phyloP scores from a whole-genome alignment of 1,284 basidiomycete species.

The Sporisorium reilianum region DNA sequence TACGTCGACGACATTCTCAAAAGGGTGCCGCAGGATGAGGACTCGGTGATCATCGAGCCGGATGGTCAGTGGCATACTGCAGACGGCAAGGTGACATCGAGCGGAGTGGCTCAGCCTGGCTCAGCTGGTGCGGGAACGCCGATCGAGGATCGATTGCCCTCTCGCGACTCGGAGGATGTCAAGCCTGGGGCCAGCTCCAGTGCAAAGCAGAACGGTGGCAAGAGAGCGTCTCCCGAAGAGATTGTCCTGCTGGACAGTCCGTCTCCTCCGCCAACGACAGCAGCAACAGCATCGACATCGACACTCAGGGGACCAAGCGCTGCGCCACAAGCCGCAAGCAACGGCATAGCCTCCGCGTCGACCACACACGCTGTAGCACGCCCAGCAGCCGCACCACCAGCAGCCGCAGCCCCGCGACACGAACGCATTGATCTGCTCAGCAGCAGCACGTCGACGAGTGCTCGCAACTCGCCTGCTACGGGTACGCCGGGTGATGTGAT shows the following conservation, averaged over 20 bases:
- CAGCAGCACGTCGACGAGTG: conserved; percentile 34
- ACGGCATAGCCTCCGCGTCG: neutral
- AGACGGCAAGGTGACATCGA: conserved; percentile 78
- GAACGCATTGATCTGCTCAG: conserved; percentile 33
- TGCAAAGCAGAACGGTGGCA: conserved; percentile 13
- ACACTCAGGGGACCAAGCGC: neutral
- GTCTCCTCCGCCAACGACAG: conserved; percentile 24
- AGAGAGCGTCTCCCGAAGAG: conserved; percentile 16
- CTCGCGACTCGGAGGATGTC: conserved; percentile 19
- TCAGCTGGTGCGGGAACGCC: conserved; percentile 21
- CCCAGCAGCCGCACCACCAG: too few species aligned
- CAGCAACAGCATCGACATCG: conserved; percentile 6
- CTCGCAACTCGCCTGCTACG: conserved; percentile 20
- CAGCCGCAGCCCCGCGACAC: conserved; percentile 9
- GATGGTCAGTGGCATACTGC: conserved; percentile 95
- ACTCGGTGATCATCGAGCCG: conserved; percentile 92
- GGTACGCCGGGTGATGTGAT: conserved; percentile 36
- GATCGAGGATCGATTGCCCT: conserved; percentile 9
- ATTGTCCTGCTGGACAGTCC: conserved; percentile 47
- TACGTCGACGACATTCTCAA: conserved; percentile 81
- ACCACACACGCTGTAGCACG: neutral
- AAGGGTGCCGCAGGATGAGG: conserved; percentile 80
- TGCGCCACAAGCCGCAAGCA: conserved; percentile 4
- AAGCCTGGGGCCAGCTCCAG: conserved; percentile 12
- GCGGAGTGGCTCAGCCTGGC: conserved; percentile 19